A percentile compares a stretch with the other conserved stretches of the same genome.
Conservation (phyloP, 108 stramenopile species). For the Conticribra weissflogii region DNA sequence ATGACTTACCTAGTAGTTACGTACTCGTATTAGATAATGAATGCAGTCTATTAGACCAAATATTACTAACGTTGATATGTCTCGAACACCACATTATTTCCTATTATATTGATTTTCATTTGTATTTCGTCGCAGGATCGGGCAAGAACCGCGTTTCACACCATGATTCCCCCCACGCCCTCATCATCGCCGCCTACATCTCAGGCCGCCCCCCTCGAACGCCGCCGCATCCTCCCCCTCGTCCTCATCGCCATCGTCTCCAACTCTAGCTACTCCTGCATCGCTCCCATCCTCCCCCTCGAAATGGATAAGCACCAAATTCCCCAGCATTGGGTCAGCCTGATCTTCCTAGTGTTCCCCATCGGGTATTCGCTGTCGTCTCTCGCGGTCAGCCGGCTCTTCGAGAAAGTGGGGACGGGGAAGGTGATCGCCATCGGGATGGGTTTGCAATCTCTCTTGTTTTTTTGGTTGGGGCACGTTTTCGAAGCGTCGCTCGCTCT, state of each 20-base stretch:
- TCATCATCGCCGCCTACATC: no score
- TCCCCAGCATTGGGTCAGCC: conserved; percentile 20
- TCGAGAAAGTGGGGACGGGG: conserved; percentile 30
- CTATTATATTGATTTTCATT: no score
- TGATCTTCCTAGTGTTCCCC: conserved; percentile 43
- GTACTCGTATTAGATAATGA: no score
- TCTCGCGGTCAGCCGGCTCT: conserved; percentile 13
- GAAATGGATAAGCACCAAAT: conserved; percentile 24
- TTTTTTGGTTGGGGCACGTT: conserved; percentile 28
- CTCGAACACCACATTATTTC: no score
- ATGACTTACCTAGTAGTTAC: no score
- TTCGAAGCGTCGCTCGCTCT: conserved; percentile 7
- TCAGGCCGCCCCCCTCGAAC: no score
- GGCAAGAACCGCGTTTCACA: no score
- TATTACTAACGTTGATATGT: no score
- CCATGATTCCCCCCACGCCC: no score
- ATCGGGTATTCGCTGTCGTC: conserved; percentile 28
- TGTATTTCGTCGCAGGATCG: no score
- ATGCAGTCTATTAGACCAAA: no score
- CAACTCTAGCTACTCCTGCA: conserved; percentile 32
- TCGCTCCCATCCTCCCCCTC: conserved; percentile 45
- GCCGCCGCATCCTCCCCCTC: conserved; percentile 20
- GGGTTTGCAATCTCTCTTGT: conserved; percentile 24
- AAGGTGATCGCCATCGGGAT: conserved; percentile 30
- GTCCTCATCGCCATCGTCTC: conserved; percentile 32